Evolutionary conservation across 331 rosid genomes (phyloP), one percentile per base, ranked within the genome.

Genomic region (Rosa hybrid): DNA sequence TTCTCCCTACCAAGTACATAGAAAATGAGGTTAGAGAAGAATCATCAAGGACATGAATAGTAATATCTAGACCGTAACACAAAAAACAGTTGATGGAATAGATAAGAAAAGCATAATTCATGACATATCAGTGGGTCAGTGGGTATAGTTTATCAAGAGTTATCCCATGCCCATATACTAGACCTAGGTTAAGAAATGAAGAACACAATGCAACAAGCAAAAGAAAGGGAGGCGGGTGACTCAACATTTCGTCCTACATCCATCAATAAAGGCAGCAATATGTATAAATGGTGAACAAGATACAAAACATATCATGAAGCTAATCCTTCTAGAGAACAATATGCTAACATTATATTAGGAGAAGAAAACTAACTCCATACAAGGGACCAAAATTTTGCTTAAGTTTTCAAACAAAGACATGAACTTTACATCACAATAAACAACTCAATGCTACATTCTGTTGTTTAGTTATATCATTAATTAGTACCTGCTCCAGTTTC

Each of bases 401-500:
- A 59, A 71, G 49, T 5, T 38, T 38, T 59, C 13, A 80, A 75
- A 51, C 30, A 60, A 20, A 48, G n/a, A 10, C 39, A 77, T 30
- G 30, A 45, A 30, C 41, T 12, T 71, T 73, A 64, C 34, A 41
- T 4, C 8, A 21, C 21, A 21, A 21, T 53, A 3, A n/a, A 57
- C 5, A 68, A 17, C 34, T 5, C 48, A 63, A 67, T 12, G 3
- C 41, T 5, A 68, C 14, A 21, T 74, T 42, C 62, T 30, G 44
- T 60, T 38, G 42, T 70, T 56, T 21, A 70, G 34, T 78, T 78
- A 42, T 77, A 53, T 67, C 13, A 27, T 27, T 27, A 27, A 68
- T 75, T 21, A 62, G 6, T 85, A 95, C 99, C 98, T 78, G 83
- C 78, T 86, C 98, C 99, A 95, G 86, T 86, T 90, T 86, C 98